Conservation (phyloP, 192 early-diverging fungal genomes). For the Backusella tuberculispora region DNA sequence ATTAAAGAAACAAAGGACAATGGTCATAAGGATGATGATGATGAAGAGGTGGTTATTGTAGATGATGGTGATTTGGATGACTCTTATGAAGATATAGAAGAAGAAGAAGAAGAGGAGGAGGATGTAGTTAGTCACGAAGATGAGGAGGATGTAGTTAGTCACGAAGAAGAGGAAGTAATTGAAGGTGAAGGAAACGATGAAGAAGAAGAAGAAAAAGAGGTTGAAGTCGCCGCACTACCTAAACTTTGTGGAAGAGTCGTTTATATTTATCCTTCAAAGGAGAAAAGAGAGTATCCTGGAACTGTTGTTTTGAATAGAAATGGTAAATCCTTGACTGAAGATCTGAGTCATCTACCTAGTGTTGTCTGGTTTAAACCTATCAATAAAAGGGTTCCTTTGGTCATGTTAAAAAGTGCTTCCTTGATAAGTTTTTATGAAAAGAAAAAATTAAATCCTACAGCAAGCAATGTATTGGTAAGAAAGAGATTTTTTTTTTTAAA, state of each 20-base stretch:
- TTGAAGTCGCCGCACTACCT: slow-evolving; percentile 46
- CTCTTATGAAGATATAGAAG: slow-evolving; percentile 47
- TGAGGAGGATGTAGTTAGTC: slow-evolving; percentile 18
- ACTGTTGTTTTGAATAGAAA: slow-evolving; percentile 9
- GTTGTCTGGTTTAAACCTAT: slow-evolving; percentile 80
- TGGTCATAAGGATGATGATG: slow-evolving; percentile 48
- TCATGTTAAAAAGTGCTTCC: slow-evolving; percentile 60
- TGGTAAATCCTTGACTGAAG: neutral
- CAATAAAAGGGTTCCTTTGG: slow-evolving; percentile 71
- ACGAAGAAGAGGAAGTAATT: slow-evolving; percentile 48
- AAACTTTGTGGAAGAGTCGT: slow-evolving; percentile 54
- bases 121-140: slow-evolving; percentile 43
- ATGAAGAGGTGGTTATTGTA: slow-evolving; percentile 51
- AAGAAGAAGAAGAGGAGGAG: slow-evolving; percentile 39
- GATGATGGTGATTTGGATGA: slow-evolving; percentile 35
- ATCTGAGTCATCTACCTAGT: slow-evolving; percentile 31
- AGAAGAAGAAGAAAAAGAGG: slow-evolving; percentile 45
- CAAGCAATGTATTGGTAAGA: neutral
- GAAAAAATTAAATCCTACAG: slow-evolving; percentile 5
- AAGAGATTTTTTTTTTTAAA: slow-evolving; percentile 60
- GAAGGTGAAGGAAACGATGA: slow-evolving; percentile 46
- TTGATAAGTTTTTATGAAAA: neutral
- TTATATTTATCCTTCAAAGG: slow-evolving; percentile 47
- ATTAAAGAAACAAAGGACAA: slow-evolving; percentile 34
- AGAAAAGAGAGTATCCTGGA: slow-evolving; percentile 48